Percentiles rank a stretch among this genome's conserved stretches.
Evolutionary conservation across 352 stramenopile species (phyloP).

Genomic region (Phytopythium boreale): DNA sequence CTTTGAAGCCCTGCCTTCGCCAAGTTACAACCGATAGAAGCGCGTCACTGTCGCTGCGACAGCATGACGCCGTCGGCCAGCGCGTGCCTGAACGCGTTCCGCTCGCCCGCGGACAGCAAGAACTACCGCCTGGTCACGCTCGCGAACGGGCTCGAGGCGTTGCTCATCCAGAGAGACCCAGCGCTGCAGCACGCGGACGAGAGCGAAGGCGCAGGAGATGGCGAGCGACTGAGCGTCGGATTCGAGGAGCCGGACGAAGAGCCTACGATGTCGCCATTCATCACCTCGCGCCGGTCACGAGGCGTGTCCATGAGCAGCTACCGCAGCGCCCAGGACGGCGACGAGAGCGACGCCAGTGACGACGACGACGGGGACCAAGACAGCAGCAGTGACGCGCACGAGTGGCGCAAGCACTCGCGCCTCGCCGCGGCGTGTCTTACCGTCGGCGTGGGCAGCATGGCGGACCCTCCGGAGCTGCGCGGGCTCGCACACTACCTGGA

Average conservation of each 20-base stretch:
- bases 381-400: constrained; percentile 6
- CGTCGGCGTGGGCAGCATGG: constrained; percentile 54
- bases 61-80: background rate
- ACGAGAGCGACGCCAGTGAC: constrained; percentile 15
- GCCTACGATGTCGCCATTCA: constrained; percentile 6
- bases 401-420: constrained; percentile 13
- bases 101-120: constrained; percentile 64
- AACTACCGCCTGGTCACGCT: constrained; percentile 67
- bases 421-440: constrained; percentile 51
- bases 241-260: constrained; percentile 4
- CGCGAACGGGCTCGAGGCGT: constrained; percentile 53
- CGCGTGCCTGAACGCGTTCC: constrained; percentile 43
- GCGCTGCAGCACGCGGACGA: background rate
- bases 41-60: background rate
- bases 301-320: constrained; percentile 8
- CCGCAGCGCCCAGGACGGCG: constrained; percentile 3
- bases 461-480: constrained; percentile 49
- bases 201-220: background rate
- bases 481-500: constrained; percentile 87
- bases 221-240: background rate
- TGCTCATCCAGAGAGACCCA: constrained; percentile 58
- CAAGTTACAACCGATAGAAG: background rate
- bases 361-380: constrained; percentile 12
- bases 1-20: background rate
- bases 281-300: background rate